Conservation (phyloP, 2,329 filamentous ascomycete species). For the Arthroderma uncinatum region DNA sequence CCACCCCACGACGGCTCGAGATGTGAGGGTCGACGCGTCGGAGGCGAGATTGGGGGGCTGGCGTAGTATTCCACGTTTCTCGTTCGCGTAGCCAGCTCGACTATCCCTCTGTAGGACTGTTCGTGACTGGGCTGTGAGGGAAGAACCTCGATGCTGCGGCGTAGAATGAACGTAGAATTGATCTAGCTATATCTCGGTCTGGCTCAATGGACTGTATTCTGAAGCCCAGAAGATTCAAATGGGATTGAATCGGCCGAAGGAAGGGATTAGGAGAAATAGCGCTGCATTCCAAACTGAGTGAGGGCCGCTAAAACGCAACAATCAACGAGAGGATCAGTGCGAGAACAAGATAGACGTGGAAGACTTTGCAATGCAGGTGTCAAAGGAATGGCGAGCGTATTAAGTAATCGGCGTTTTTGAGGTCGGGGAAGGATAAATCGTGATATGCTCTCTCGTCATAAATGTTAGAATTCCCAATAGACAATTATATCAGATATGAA, state of each 20-base stretch:
- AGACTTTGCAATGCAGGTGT: neutral
- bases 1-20: conserved; percentile 49
- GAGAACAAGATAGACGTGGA: neutral
- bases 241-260: neutral
- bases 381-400: neutral
- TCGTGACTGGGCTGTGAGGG: neutral
- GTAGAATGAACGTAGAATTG: neutral
- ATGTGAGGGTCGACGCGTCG: conserved; percentile 47
- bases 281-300: neutral
- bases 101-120: neutral
- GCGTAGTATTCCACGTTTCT: conserved; percentile 56
- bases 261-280: neutral
- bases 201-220: neutral
- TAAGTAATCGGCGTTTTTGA: neutral
- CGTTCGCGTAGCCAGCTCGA: conserved; percentile 15
- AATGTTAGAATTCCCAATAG: neutral
- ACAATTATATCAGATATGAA: neutral
- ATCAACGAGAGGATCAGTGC: neutral
- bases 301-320: neutral
- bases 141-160: neutral
- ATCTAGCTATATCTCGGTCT: neutral
- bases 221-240: neutral
- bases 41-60: conserved; percentile 53
- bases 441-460: neutral
- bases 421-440: neutral